These are phyloP conservation scores for Microsporum ferrugineum DNA, from an alignment of 2,329 filamentous ascomycete genomes.

Conservation along the genomic window DNA sequence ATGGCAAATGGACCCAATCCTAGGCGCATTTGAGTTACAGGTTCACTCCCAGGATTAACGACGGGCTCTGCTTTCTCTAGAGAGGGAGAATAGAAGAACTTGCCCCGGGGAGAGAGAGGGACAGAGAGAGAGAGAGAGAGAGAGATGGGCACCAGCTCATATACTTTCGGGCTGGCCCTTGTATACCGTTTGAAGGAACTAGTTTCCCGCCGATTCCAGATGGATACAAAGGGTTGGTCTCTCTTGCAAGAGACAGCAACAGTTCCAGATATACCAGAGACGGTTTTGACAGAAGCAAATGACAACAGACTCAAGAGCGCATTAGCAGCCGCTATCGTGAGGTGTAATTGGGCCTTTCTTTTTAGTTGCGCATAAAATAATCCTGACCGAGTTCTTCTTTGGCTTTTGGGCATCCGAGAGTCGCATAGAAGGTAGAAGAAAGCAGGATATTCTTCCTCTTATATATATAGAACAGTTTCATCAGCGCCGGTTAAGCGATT, in stretches of 20 bases:
- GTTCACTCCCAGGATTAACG: not conserved
- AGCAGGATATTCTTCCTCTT: too few species aligned
- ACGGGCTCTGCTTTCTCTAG: not conserved
- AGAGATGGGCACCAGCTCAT: not conserved
- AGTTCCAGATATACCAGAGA: not conserved
- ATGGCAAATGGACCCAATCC: slow-evolving; percentile 5
- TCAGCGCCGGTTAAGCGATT: not conserved
- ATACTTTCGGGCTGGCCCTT: not conserved
- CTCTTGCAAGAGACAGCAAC: not conserved
- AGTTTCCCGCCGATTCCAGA: not conserved
- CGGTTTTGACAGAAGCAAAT: not conserved
- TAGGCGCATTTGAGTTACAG: slow-evolving; percentile 3
- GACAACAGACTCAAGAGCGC: not conserved
- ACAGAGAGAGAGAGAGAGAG: not conserved
- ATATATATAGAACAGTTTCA: not conserved
- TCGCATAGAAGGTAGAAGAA: not conserved
- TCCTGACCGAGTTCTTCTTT: not conserved
- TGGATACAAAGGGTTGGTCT: not conserved
- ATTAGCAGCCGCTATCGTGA: not conserved
- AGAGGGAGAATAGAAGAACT: not conserved
- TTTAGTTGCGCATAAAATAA: not conserved
- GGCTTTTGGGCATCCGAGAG: not conserved
- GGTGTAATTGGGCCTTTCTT: not conserved
- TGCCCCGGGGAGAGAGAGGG: not conserved
- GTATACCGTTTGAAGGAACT: not conserved